Evolutionary conservation across 129 eudicot genomes (phyloP).

Genomic region (Chrysanthemum makinoi): DNA sequence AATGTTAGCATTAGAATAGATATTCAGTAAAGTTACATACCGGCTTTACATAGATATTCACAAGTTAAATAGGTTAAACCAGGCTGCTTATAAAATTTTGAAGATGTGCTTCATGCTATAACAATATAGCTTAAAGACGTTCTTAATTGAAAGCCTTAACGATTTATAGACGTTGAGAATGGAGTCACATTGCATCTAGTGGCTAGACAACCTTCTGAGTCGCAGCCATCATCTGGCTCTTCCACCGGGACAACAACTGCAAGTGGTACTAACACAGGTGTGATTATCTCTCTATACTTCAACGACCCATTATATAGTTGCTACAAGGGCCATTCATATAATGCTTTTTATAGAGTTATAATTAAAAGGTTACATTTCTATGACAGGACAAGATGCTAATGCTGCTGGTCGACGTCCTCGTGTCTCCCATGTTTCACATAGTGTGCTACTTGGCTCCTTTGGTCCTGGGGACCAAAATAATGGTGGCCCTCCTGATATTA

Average conservation of each 20-base stretch:
- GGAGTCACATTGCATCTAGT: conserved; percentile 92
- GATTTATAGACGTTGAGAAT: conserved; percentile 65
- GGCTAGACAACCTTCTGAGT: conserved; percentile 74
- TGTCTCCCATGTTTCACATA: conserved; percentile 75
- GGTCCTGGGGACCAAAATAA: conserved; percentile 77
- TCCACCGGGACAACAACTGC: conserved; percentile 39
- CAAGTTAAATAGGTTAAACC: background rate
- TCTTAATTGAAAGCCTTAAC: conserved; percentile 37
- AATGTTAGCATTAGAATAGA: background rate
- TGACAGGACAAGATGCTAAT: conserved; percentile 58
- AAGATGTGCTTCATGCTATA: background rate
- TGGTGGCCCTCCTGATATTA: conserved; percentile 58
- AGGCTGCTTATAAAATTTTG: conserved; percentile 1
- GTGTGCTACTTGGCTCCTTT: conserved; percentile 60
- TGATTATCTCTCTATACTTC: background rate
- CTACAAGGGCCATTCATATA: background rate
- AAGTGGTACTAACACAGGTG: conserved; percentile 48
- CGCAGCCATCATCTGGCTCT: conserved; percentile 59
- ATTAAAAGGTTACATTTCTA: background rate
- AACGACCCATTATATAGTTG: background rate
- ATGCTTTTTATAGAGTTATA: background rate
- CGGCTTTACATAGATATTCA: background rate
- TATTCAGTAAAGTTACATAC: background rate
- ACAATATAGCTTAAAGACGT: background rate
- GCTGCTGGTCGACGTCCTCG: conserved; percentile 65